Percentiles rank a stretch among this genome's conserved stretches.
These are phyloP conservation scores for Marvania coccoides DNA, from an alignment of 139 green algal genomes.

Conservation along the genomic window DNA sequence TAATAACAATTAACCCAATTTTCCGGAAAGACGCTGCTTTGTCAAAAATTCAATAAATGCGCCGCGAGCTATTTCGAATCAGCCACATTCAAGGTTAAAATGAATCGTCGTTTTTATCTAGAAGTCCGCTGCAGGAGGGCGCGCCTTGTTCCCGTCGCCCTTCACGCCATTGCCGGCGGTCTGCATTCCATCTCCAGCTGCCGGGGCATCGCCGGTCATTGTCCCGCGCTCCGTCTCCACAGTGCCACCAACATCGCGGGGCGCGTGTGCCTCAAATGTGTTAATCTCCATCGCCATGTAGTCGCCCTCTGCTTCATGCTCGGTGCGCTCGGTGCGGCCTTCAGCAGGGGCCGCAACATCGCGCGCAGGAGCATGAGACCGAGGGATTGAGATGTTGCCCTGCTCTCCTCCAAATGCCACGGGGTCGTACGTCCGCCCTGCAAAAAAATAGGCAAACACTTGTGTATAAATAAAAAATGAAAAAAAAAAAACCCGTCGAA, in stretches of 20 bases:
- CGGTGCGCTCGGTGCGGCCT: neutral
- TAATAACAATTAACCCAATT: too few species aligned
- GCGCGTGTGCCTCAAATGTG: neutral
- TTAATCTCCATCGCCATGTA: conserved; percentile 1
- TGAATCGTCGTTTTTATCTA: neutral
- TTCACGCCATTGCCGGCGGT: neutral
- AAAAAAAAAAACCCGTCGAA: too few species aligned
- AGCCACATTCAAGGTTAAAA: too few species aligned
- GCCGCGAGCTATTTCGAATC: too few species aligned
- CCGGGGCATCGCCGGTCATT: conserved; percentile 10
- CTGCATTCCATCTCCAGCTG: conserved; percentile 6
- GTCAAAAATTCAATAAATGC: neutral
- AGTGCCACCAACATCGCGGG: neutral
- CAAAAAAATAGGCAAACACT: too few species aligned
- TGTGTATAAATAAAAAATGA: too few species aligned
- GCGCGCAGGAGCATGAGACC: neutral
- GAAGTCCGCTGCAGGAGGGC: neutral
- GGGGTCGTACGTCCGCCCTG: conserved; percentile 2
- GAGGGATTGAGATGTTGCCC: conserved; percentile 4
- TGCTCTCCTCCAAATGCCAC: conserved; percentile 2
- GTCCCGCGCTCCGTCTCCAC: neutral
- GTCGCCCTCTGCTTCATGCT: neutral
- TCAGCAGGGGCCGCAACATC: neutral
- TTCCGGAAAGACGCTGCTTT: too few species aligned
- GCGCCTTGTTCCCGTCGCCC: neutral